Conservation (phyloP, 169 alveolate genomes). For the Cryptosporidium muris region DNA sequence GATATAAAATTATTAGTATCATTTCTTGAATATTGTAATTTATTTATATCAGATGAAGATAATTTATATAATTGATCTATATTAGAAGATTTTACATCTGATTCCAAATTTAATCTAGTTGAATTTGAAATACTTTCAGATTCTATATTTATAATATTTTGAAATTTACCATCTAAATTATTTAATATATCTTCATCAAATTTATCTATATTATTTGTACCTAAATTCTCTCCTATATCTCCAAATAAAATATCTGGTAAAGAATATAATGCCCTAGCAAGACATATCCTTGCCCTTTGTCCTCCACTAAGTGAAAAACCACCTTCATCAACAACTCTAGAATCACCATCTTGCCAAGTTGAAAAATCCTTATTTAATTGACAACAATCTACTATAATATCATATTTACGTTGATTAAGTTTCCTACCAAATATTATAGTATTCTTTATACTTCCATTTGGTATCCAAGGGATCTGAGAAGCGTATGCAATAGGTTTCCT, state of each 20-base stretch:
- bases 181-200: too few species aligned
- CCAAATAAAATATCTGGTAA: constrained; percentile 34
- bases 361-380: constrained; percentile 77
- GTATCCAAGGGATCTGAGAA: constrained; percentile 83
- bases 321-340: constrained; percentile 84
- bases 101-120: too few species aligned
- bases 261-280: constrained; percentile 84
- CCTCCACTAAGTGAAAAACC: constrained; percentile 86
- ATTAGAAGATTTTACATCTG: too few species aligned
- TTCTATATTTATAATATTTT: too few species aligned
- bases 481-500: constrained; percentile 78
- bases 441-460: constrained; percentile 81
- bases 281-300: constrained; percentile 81
- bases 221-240: too few species aligned
- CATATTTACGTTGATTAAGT: constrained; percentile 74
- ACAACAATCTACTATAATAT: constrained; percentile 74
- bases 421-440: constrained; percentile 81
- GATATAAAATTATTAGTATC: too few species aligned
- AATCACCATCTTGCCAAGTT: constrained; percentile 78
- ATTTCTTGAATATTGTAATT: too few species aligned
- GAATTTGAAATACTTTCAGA: too few species aligned
- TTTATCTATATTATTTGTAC: too few species aligned
- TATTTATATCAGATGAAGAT: too few species aligned
- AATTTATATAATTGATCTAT: too few species aligned
- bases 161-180: too few species aligned